Base-by-base conservation (phyloP, 1,139 yeast species). In the Tardiomyces blankii region DNA sequence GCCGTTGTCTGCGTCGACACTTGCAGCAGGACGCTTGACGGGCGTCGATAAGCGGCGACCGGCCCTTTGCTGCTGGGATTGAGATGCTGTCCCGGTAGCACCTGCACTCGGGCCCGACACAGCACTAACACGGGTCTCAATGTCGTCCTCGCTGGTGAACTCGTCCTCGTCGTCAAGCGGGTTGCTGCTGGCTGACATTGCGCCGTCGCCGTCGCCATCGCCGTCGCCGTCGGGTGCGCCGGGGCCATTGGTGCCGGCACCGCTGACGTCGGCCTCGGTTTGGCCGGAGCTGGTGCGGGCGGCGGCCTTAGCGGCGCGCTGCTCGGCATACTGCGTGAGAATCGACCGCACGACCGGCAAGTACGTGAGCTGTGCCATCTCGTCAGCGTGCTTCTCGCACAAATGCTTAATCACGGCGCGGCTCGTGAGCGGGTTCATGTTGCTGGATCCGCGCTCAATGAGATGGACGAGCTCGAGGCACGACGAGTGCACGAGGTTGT, bases 401-500 rank as follows among this genome's bases (percentile, higher is more conserved):
- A 30, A 9, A 11, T 30, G 35, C 16, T 11, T 5, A 9, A 30
- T 3, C 16, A 30, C 35, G 16, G 16, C 35, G 9, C 35, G 35
- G 35, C 35, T 13, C 35, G 35, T 30, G 5, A 30, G 35, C 16
- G 35, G 35, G 5, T 14, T 30, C 35, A 30, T 30, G 11, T 30
- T 30, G 35, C 35, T 30, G 16, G 35, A 30, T 3, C 35, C 35
- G 9, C n/a, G n/a, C 16, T 30, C 35, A 14, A 30, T 30, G 16
- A 30, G n/a, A 9, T 30, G 35, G 5, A 87, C 66, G 39, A 89
- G 68, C 56, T 84, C 91, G 45, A 88, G 68, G 53, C 93, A 76
- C 2, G 93, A 74, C 0, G 96, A 86, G 57, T 79, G 84, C 2
- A 85, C 74, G 49, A 89, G 67, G 57, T 80, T 83, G 58, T 82